Evolutionary conservation across 768 basidiomycete species (phyloP), one percentile per base, ranked within the genome.

Genomic region (Boletus fagicola): DNA sequence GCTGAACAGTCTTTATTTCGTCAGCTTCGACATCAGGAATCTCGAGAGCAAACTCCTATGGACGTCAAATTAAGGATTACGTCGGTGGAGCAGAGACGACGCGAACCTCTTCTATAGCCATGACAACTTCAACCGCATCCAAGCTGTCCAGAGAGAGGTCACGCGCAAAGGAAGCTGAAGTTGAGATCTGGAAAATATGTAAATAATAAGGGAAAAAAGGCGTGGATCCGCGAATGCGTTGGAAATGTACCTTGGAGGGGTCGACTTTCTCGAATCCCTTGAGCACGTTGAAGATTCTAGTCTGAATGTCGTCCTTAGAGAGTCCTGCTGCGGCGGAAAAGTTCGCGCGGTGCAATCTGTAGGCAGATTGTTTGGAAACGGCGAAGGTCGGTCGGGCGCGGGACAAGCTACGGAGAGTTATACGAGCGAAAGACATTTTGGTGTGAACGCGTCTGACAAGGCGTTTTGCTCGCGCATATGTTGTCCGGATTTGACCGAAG

Each of bases 21-120:
- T 98, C 96, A 11, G 95, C 96, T 74, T 99, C 97, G 38, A 83
- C 87, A 68, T 99, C 97, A 16, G 97, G 96, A 68, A 99, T 99
- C 75, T 98, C 97, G 70, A 99, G 95, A 30, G 84, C 81, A 72
- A 99, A 99, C 69, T 98, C 97, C 93, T 98, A 65, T 36, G 18
- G 53, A 33, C 44, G 18, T 6, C 16, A 38, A 4, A 8, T 54
- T 22, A 52, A 53, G 51, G 39, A 18, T 53, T 58, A 40, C 40
- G 40, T 53, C 20, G 43, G 54, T 46, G 22, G n/a, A 54, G 35
- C 30, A 39, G 43, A 54, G 42, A 54, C 50, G 20, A 38, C 24
- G 26, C 61, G 51, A 64, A 85, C 88, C 84, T 94, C 97, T 77
- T 99, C 97, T 64, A 99, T 88, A 40, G 96, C 94, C 94, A 99